Base-by-base conservation (phyloP, 139 green algal genomes). In the Chlorella sp. region DNA sequence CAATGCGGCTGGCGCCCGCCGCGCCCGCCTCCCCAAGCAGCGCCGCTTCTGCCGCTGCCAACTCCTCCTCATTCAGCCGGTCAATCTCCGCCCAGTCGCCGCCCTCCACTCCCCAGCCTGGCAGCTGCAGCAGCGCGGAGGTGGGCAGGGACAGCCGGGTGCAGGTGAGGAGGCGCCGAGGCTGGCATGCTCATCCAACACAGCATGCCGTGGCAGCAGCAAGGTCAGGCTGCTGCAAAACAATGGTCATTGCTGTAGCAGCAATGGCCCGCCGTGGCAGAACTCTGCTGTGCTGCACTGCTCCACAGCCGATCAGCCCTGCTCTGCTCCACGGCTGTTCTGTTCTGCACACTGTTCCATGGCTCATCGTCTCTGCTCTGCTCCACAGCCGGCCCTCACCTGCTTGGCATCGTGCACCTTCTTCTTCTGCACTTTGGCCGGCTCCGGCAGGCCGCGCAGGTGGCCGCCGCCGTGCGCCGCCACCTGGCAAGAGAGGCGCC, bases 41-140 rank as follows among this genome's bases (percentile, higher is more conserved):
- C 32, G 81, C 68, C 44, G 80, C 87, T 47, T 86, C 83, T 7
- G 84, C 88, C 56, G 90, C 89, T 44, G 86, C 90, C n/a, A 87
- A 72, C 78, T 93, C 90, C 32, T 92, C 90, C 28, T 95, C 91
- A 20, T 92, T 88, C 60, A 94, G 86, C 38, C 89, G 86, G 75
- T 98, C 95, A 76, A 98, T 85, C 32, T 91, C 93, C 32, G 87
- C 85, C 95, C 95, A 98, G 68, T 96, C 92, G 3, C 81, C 89
- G 28, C 90, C 90, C 78, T 90, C 87, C 2, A 90, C 83, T 56
- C 95, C 95, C 95, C 95, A 98, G 15, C 95, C 95, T n/a, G 95
- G 95, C 71, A 98, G 85, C 56, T 78, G 18, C 60, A 30, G 36
- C 51, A 20, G 51, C 7, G 44, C 11, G 44, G 55, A 0, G 7